phyloP scores from a whole-genome alignment of 306 rosid genomes.

The Prunus persica region DNA sequence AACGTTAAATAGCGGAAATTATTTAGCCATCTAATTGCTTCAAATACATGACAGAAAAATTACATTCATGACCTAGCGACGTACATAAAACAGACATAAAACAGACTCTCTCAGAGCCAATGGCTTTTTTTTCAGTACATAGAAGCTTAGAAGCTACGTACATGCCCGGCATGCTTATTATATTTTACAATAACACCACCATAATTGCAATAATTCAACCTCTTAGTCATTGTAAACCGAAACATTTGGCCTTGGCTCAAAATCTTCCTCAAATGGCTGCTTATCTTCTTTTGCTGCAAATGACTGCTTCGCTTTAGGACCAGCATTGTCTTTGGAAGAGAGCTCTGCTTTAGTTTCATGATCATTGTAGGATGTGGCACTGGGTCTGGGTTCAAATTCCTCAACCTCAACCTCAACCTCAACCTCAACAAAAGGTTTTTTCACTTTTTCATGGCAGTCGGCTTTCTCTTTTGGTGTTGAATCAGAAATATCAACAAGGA shows the following conservation, averaged over 20 bases:
- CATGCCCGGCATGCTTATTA: not conserved
- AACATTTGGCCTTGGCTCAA: slow-evolving; percentile 1
- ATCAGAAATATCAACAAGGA: not conserved
- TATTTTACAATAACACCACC: not conserved
- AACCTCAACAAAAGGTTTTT: not conserved
- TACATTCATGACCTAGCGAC: too few species aligned
- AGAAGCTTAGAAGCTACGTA: not conserved
- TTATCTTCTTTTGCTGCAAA: not conserved
- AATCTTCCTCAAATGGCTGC: not conserved
- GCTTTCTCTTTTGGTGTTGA: not conserved
- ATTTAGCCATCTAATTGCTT: too few species aligned
- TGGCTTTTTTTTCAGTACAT: too few species aligned
- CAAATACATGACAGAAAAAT: too few species aligned
- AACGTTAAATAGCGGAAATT: too few species aligned
- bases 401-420: not conserved
- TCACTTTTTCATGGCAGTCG: slow-evolving; percentile 1
- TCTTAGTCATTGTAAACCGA: not conserved
- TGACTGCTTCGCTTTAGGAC: not conserved
- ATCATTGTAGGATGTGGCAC: not conserved
- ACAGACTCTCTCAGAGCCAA: too few species aligned
- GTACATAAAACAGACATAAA: too few species aligned
- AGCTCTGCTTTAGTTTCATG: not conserved
- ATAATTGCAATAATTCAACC: too few species aligned
- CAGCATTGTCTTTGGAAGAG: not conserved
- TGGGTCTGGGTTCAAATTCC: slow-evolving; percentile 26